A percentile compares a stretch with the other conserved stretches of the same genome.
Evolutionary conservation across 2,329 filamentous ascomycete species (phyloP).

Genomic region (Pseudogymnoascus sp.): DNA sequence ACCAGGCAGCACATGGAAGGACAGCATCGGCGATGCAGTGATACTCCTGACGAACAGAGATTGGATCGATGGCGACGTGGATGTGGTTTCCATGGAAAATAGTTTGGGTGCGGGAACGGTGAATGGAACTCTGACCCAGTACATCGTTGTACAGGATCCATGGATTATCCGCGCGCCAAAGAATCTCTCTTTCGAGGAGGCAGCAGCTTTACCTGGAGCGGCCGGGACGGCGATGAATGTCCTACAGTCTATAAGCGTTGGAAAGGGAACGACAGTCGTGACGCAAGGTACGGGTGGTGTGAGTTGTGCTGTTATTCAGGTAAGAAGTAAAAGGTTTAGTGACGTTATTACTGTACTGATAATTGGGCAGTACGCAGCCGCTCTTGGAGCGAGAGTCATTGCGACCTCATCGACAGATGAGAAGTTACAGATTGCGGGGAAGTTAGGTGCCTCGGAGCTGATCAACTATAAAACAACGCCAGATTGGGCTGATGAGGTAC

Average conservation of each 20-base stretch:
- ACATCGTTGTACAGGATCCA: conserved; percentile 38
- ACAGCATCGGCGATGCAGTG: conserved; percentile 11
- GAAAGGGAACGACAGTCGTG: conserved; percentile 30
- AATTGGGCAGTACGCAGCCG: neutral
- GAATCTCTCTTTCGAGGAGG: conserved; percentile 36
- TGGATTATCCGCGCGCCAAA: conserved; percentile 35
- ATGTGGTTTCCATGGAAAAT: conserved; percentile 19
- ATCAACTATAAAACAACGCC: conserved; percentile 36
- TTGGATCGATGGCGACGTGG: conserved; percentile 43
- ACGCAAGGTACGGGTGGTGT: conserved; percentile 37
- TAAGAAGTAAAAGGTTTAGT: neutral
- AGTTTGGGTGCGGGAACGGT: conserved; percentile 33
- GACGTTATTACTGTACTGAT: neutral
- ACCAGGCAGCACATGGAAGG: neutral
- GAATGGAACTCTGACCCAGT: neutral
- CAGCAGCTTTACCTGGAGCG: conserved; percentile 42
- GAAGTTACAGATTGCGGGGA: conserved; percentile 15
- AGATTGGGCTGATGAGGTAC: conserved; percentile 44
- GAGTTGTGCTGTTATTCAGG: conserved; percentile 31
- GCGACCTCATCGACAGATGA: conserved; percentile 17
- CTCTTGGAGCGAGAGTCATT: conserved; percentile 13
- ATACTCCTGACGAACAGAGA: conserved; percentile 28
- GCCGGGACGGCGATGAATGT: conserved; percentile 46
- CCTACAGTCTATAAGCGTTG: conserved; percentile 37
- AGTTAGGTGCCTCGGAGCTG: conserved; percentile 15